phyloP scores from a whole-genome alignment of 441 rosid genomes.

The Populus hybrid region DNA sequence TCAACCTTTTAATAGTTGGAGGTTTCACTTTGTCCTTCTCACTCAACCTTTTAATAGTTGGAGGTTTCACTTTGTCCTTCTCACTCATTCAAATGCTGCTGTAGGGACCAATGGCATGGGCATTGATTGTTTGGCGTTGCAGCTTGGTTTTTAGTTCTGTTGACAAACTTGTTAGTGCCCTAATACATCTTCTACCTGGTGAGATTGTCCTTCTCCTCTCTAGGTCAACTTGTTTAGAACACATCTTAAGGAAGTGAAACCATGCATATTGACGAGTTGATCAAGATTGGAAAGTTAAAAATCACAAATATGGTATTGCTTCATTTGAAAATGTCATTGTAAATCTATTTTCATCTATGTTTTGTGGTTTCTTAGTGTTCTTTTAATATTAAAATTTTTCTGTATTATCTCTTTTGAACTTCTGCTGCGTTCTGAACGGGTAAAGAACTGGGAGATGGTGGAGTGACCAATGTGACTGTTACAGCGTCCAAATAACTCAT shows the following conservation, averaged over 20 bases:
- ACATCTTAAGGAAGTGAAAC: background rate
- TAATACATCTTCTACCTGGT: slow-evolving; percentile 97
- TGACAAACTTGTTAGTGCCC: slow-evolving; percentile 92
- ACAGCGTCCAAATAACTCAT: background rate
- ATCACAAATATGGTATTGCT: background rate
- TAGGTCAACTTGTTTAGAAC: background rate
- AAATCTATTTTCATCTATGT: too few relatives aligned
- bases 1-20: slow-evolving; percentile 9
- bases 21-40: slow-evolving; percentile 1
- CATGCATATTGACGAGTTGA: background rate
- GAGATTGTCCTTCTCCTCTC: slow-evolving; percentile 23
- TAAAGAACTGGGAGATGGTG: background rate
- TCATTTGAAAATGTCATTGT: too few relatives aligned
- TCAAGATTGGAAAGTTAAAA: too few relatives aligned
- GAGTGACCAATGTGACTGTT: background rate
- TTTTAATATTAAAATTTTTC: too few relatives aligned
- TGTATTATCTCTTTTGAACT: background rate
- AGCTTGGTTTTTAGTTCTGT: slow-evolving; percentile 92
- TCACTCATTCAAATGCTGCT: slow-evolving; percentile 17
- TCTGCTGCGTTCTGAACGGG: background rate
- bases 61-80: slow-evolving; percentile 5
- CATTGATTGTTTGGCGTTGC: slow-evolving; percentile 93
- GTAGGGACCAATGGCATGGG: slow-evolving; percentile 99
- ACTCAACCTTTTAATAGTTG: slow-evolving; percentile 1
- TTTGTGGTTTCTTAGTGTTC: too few relatives aligned